A percentile compares a stretch with the other conserved stretches of the same genome.
phyloP scores from a whole-genome alignment of 1,284 basidiomycete genomes.

The Ceratobasidium sp. region DNA sequence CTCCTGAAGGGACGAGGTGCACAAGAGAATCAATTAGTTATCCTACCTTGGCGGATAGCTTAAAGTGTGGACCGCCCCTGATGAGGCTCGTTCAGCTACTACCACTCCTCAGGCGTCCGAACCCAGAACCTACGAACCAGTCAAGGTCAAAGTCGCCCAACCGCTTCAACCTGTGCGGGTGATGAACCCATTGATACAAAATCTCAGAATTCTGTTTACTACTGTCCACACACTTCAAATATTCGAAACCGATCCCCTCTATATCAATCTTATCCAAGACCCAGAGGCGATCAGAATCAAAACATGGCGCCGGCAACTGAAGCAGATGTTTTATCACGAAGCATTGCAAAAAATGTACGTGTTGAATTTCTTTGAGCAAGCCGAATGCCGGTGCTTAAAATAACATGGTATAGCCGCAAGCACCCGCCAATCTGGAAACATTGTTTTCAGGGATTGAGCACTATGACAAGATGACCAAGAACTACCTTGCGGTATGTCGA shows the following conservation, averaged over 20 bases:
- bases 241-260: not conserved
- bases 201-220: not conserved
- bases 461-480: not conserved
- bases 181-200: not conserved
- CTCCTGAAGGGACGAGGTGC: no score
- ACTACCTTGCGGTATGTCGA: not conserved
- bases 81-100: no score
- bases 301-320: not conserved
- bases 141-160: not conserved
- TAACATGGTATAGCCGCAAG: not conserved
- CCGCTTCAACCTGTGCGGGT: not conserved
- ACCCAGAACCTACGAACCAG: no score
- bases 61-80: no score
- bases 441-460: not conserved
- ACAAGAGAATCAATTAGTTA: no score
- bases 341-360: not conserved
- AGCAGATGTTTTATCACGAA: not conserved
- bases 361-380: not conserved
- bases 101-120: no score
- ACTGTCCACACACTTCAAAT: not conserved
- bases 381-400: not conserved
- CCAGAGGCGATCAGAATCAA: not conserved
- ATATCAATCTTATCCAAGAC: not conserved
- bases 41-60: no score
- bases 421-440: not conserved